Evolutionary conservation across 768 basidiomycete species (phyloP), one percentile per base, ranked within the genome.

Genomic region (Termitomyces sp.): DNA sequence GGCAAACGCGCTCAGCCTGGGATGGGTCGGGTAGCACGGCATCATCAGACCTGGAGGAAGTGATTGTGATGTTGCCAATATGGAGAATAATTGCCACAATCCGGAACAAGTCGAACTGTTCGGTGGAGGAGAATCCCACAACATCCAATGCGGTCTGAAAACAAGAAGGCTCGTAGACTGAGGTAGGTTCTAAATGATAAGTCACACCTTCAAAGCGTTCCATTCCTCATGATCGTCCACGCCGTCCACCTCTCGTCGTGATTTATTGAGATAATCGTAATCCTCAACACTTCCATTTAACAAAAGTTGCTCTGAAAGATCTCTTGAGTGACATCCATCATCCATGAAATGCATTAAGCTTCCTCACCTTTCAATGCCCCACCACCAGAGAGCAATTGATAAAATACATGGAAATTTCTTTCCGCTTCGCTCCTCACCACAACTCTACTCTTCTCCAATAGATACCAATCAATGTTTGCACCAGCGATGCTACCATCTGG

Each of bases 391-490:
- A 99, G 78, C 32, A 98, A 68, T 74, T 98, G 95, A 71, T 98
- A 99, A 72, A 99, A 98, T 2, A 98, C 92, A 71, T 98, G 97
- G 69, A 98, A 99, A 69, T 85, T 90, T 36, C 97, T 80, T 74
- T 99, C 97, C 0, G 90, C 91, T 59, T 89, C 86, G 62, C 86
- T 92, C 55, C 97, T 78, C 43, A 85, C 85, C 8, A 96, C 93
- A 2, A 99, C 96, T 63, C 97, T 77, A 68, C 93, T 95, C 80
- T 99, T 99, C 78, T 99, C 97, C 58, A 99, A 76, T 33, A 99
- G 78, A 70, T 99, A 99, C 97, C 97, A 98, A 71, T 99, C 95
- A 60, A 98, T 94, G 69, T 95, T 98, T 28, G 97, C 97, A 0
- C 97, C 97, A 0, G 95, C 91, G 58, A 99, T 99, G 64, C 93